Conservation (phyloP, 148 eudicot species). For the Beta vulgaris region DNA sequence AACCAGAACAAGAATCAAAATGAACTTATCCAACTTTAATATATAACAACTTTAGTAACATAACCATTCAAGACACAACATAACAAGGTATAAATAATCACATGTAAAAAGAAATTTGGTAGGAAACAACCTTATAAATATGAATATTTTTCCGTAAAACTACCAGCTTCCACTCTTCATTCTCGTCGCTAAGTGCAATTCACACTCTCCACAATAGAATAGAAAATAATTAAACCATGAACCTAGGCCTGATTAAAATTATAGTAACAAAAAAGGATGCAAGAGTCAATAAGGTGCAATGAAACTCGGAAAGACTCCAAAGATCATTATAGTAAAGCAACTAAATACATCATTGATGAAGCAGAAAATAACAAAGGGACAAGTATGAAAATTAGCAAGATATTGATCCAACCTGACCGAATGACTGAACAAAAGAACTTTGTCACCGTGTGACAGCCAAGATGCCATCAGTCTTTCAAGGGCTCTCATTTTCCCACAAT, state of each 20-base stretch:
- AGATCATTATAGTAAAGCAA: background rate
- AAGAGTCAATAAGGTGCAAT: background rate
- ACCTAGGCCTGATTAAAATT: background rate
- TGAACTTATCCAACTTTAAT: background rate
- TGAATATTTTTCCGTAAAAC: too few species aligned
- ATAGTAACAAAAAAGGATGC: background rate
- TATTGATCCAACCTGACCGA: constrained; percentile 69
- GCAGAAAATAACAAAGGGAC: background rate
- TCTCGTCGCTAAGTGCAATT: too few species aligned
- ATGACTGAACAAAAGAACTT: constrained; percentile 88
- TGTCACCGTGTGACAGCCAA: constrained; percentile 82
- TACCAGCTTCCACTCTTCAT: too few species aligned
- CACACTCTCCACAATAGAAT: too few species aligned
- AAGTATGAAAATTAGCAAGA: constrained; percentile 13
- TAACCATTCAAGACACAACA: background rate
- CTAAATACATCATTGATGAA: background rate
- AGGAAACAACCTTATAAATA: too few species aligned
- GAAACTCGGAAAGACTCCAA: background rate
- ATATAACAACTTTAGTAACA: background rate
- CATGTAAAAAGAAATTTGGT: too few species aligned
- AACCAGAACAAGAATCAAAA: background rate
- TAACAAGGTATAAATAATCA: background rate
- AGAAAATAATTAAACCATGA: too few species aligned
- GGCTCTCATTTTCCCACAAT: constrained; percentile 96
- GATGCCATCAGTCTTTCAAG: constrained; percentile 76